Percentiles rank a stretch among this genome's conserved stretches.
phyloP scores from a whole-genome alignment of 225 moss, liverwort and hornwort genomes.

The Pseudisothecium myosuroides region DNA sequence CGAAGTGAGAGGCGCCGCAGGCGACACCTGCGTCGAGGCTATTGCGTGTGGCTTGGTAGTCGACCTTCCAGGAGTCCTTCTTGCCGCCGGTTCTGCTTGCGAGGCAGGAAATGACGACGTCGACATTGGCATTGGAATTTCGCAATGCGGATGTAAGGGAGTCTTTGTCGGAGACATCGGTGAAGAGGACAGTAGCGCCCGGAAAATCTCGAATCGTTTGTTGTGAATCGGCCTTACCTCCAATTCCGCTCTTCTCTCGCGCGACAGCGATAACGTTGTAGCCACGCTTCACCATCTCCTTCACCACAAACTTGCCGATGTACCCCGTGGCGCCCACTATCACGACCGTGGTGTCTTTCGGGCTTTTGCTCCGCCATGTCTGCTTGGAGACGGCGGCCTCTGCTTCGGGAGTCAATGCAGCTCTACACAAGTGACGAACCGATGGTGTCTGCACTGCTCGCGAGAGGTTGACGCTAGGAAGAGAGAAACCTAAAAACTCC shows the following conservation, averaged over 20 bases:
- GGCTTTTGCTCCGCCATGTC: constrained; percentile 35
- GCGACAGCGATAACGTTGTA: constrained; percentile 76
- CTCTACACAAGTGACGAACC: neutral
- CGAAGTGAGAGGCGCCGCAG: constrained; percentile 79
- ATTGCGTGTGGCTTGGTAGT: constrained; percentile 82
- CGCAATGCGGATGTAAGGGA: constrained; percentile 46
- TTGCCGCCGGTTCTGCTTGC: constrained; percentile 85
- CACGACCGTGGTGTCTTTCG: constrained; percentile 32
- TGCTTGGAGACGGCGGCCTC: constrained; percentile 12
- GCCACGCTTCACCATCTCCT: constrained; percentile 84
- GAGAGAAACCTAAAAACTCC: constrained; percentile 12
- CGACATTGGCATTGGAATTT: constrained; percentile 19
- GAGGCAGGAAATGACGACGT: constrained; percentile 79
- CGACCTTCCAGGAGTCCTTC: constrained; percentile 91
- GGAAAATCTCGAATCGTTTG: constrained; percentile 44
- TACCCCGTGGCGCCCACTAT: constrained; percentile 88
- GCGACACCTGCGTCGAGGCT: constrained; percentile 67
- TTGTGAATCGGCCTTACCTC: constrained; percentile 50
- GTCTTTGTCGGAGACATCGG: constrained; percentile 54
- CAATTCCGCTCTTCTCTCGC: constrained; percentile 85
- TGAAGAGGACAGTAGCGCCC: constrained; percentile 57
- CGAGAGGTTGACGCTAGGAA: neutral
- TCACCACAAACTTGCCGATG: constrained; percentile 91
- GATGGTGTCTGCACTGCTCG: neutral
- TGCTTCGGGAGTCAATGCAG: constrained; percentile 18